Evolutionary conservation across 768 basidiomycete species (phyloP).

Genomic region (Chalciporus chontae): DNA sequence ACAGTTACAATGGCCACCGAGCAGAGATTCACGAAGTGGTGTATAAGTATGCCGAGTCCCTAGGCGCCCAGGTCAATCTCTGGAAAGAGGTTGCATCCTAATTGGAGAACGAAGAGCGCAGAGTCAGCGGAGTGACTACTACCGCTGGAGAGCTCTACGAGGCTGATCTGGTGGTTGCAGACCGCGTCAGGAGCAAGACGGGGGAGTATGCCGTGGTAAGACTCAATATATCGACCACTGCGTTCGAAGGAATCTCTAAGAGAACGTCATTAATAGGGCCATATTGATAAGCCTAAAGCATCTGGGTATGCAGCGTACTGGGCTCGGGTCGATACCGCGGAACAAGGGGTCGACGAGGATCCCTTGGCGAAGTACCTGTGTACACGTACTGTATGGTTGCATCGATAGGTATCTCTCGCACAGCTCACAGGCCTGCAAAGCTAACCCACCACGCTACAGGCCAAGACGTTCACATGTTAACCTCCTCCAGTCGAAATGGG

Average conservation of each 20-base stretch:
- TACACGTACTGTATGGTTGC: slow-evolving; percentile 18
- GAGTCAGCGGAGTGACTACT: slow-evolving; percentile 14
- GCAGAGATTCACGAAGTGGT: slow-evolving; percentile 21
- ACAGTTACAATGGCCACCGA: slow-evolving; percentile 24
- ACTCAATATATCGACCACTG: background rate
- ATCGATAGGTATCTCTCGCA: slow-evolving; percentile 10
- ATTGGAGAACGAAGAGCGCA: slow-evolving; percentile 10
- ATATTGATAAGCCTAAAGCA: slow-evolving; percentile 21
- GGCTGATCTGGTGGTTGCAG: slow-evolving; percentile 29
- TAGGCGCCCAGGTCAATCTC: slow-evolving; percentile 24
- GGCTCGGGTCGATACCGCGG: slow-evolving; percentile 26
- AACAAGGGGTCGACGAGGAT: slow-evolving; percentile 20
- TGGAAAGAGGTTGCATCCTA: slow-evolving; percentile 23
- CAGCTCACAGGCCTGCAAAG: background rate
- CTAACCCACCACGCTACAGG: background rate
- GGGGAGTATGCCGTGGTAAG: slow-evolving; percentile 20
- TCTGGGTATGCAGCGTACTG: slow-evolving; percentile 29
- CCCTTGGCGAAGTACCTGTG: slow-evolving; percentile 19
- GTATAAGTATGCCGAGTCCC: slow-evolving; percentile 15
- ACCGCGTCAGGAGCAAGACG: slow-evolving; percentile 24
- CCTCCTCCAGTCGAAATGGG: slow-evolving; percentile 10
- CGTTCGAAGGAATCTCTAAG: background rate
- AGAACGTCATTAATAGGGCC: slow-evolving; percentile 10
- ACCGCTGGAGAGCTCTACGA: slow-evolving; percentile 14
- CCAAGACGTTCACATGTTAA: slow-evolving; percentile 22